These are phyloP conservation scores for Lomentospora prolificans DNA, from an alignment of 2,329 filamentous ascomycete genomes.

Conservation along the genomic window DNA sequence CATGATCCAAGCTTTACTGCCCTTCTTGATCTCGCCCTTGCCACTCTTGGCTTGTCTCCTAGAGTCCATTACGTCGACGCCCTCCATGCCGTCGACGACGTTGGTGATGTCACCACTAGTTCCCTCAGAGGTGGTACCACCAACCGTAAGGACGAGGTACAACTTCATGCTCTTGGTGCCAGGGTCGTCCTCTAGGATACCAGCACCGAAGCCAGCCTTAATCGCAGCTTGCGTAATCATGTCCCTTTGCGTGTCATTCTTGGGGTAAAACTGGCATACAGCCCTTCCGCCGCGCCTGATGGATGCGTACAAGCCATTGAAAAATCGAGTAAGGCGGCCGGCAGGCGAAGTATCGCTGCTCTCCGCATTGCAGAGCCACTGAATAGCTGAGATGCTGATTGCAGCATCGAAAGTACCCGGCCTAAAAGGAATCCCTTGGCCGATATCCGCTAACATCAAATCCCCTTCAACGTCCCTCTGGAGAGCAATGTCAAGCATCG, in stretches of 20 bases:
- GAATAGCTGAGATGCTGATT: constrained; percentile 90
- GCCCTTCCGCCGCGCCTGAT: constrained; percentile 77
- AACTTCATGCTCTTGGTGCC: constrained; percentile 94
- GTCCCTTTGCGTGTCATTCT: constrained; percentile 80
- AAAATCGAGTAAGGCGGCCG: constrained; percentile 73
- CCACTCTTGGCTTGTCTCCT: constrained; percentile 38
- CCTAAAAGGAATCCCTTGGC: constrained; percentile 89
- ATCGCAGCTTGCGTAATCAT: constrained; percentile 92
- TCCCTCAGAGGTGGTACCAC: constrained; percentile 41
- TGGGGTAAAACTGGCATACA: constrained; percentile 96
- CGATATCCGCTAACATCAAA: constrained; percentile 87
- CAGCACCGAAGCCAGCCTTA: constrained; percentile 89
- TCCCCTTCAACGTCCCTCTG: constrained; percentile 90
- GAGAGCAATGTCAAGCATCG: constrained; percentile 94
- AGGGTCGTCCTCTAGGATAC: constrained; percentile 87
- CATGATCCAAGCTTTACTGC: constrained; percentile 73
- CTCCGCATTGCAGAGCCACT: constrained; percentile 97
- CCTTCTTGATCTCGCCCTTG: constrained; percentile 59
- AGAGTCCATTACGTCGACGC: constrained; percentile 70
- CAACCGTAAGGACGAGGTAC: constrained; percentile 91
- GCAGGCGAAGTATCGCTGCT: constrained; percentile 72
- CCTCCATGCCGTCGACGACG: constrained; percentile 81
- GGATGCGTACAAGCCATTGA: constrained; percentile 81
- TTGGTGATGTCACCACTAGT: constrained; percentile 74
- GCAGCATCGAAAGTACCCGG: constrained; percentile 90